These are phyloP conservation scores for Sporisorium iseilematis-ciliati DNA, from an alignment of 1,284 basidiomycete species.

Conservation along the genomic window DNA sequence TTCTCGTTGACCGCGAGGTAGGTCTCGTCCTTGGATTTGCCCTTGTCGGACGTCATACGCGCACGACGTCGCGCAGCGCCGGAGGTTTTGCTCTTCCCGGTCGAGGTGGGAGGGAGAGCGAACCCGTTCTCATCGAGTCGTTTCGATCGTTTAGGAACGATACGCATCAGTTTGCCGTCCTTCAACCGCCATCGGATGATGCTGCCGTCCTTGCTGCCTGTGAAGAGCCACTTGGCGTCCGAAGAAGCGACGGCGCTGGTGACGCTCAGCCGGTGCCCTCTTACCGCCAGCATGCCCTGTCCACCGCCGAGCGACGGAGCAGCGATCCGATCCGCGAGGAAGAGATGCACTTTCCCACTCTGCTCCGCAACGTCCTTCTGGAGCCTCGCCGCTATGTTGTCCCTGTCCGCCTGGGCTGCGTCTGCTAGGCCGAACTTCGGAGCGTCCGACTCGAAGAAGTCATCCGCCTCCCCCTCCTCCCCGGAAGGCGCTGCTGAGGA, in stretches of 20 bases:
- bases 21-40: slow-evolving; percentile 3
- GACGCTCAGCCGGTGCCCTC: slow-evolving; percentile 81
- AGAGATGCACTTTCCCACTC: slow-evolving; percentile 79
- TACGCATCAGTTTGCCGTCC: slow-evolving; percentile 63
- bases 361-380: slow-evolving; percentile 72
- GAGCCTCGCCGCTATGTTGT: slow-evolving; percentile 87
- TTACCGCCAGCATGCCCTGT: slow-evolving; percentile 71
- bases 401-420: slow-evolving; percentile 91
- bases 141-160: slow-evolving; percentile 39
- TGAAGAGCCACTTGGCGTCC: slow-evolving; percentile 76
- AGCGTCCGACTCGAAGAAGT: slow-evolving; percentile 48
- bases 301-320: background rate
- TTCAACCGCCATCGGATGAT: slow-evolving; percentile 64
- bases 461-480: slow-evolving; percentile 27
- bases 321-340: slow-evolving; percentile 72
- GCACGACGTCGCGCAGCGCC: slow-evolving; percentile 52
- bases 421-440: slow-evolving; percentile 74
- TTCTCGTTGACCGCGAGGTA: slow-evolving; percentile 68
- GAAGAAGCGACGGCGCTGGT: slow-evolving; percentile 81
- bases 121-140: slow-evolving; percentile 12
- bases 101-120: slow-evolving; percentile 8
- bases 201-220: slow-evolving; percentile 62
- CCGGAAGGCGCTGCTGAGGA: background rate
- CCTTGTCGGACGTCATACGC: slow-evolving; percentile 12
- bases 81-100: slow-evolving; percentile 28